Evolutionary conservation across 257 asterid genomes (phyloP).

Genomic region (Misopates orontium): DNA sequence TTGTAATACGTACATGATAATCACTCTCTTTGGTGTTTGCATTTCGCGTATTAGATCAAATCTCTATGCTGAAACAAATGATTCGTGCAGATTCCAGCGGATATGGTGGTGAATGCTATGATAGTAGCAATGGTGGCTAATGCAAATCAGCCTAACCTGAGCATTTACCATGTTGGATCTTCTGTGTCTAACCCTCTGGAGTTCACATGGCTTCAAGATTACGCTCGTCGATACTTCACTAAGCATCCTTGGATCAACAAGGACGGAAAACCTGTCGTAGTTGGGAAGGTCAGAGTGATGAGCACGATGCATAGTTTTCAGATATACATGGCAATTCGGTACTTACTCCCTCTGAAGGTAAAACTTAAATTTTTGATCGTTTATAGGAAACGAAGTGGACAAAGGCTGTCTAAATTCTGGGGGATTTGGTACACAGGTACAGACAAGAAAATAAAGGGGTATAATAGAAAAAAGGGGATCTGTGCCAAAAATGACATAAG

Average conservation of each 20-base stretch:
- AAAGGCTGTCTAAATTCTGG: too few relatives aligned
- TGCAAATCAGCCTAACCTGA: conserved; percentile 20
- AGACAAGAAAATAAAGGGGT: too few relatives aligned
- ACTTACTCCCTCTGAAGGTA: conserved; percentile 18
- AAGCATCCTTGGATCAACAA: conserved; percentile 40
- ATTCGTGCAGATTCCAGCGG: conserved; percentile 32
- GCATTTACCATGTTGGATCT: conserved; percentile 31
- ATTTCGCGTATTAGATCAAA: too few relatives aligned
- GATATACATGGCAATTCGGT: conserved; percentile 37
- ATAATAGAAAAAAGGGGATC: too few relatives aligned
- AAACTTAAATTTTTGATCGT: too few relatives aligned
- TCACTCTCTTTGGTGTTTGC: too few relatives aligned
- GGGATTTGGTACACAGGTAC: too few relatives aligned
- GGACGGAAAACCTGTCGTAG: conserved; percentile 39
- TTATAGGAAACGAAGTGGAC: background rate
- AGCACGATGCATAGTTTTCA: conserved; percentile 35
- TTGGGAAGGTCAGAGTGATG: conserved; percentile 34
- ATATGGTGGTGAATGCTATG: conserved; percentile 31
- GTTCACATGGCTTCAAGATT: conserved; percentile 40
- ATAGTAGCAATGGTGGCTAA: conserved; percentile 30
- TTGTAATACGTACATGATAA: too few relatives aligned
- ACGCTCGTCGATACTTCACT: conserved; percentile 46
- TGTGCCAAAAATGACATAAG: too few relatives aligned
- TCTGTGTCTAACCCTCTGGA: conserved; percentile 60
- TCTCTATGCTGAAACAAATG: too few relatives aligned